Evolutionary conservation across 805 yeast genomes (phyloP).

Genomic region (Cyberlindnera japonica): DNA sequence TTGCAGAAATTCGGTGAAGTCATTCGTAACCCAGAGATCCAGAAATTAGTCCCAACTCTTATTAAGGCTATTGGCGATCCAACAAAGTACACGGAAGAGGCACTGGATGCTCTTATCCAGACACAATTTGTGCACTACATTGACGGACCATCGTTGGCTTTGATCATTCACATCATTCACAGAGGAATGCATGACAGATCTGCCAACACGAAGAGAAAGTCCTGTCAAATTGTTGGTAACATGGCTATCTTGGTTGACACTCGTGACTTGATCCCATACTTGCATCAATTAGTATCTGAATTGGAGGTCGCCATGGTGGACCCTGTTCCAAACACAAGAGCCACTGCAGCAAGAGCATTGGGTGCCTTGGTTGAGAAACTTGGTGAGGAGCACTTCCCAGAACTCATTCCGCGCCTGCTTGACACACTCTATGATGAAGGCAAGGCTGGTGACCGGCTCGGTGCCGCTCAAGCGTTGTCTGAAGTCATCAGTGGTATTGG

Average conservation of each 20-base stretch:
- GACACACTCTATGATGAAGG: constrained; percentile 71
- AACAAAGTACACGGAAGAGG: constrained; percentile 81
- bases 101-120: constrained; percentile 77
- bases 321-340: constrained; percentile 95
- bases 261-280: constrained; percentile 79
- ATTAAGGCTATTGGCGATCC: constrained; percentile 96
- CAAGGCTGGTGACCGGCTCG: constrained; percentile 87
- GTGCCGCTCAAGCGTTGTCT: constrained; percentile 94
- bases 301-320: constrained; percentile 95
- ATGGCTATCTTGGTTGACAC: constrained; percentile 95
- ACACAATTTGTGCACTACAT: constrained; percentile 97
- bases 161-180: constrained; percentile 89
- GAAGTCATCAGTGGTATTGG: constrained; percentile 95
- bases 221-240: constrained; percentile 97
- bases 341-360: constrained; percentile 95
- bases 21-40: constrained; percentile 95
- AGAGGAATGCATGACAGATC: constrained; percentile 94
- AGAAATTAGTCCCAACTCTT: constrained; percentile 79
- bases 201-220: constrained; percentile 87
- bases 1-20: constrained; percentile 94
- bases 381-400: constrained; percentile 96
- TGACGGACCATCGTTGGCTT: constrained; percentile 95
- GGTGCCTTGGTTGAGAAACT: constrained; percentile 95
- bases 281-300: constrained; percentile 72
- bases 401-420: constrained; percentile 75